phyloP scores from a whole-genome alignment of 306 rosid genomes.

The Trifolium repens region DNA sequence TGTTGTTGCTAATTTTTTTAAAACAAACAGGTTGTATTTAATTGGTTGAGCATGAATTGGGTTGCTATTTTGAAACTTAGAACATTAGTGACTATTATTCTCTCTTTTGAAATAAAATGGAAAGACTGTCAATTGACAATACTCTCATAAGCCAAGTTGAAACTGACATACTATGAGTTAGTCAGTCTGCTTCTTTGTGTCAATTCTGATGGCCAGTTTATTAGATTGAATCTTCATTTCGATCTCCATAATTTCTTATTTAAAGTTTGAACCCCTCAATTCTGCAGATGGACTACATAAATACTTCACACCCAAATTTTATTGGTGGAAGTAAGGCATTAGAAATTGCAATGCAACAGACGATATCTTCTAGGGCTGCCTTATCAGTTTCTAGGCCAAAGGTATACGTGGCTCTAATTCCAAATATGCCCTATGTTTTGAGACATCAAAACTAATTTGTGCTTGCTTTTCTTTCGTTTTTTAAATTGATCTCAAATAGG shows the following conservation, averaged over 20 bases:
- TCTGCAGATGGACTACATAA: slow-evolving; percentile 96
- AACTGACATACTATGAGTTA: slow-evolving; percentile 6
- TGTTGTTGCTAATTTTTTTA: background rate
- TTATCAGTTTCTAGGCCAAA: slow-evolving; percentile 68
- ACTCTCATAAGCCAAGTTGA: background rate
- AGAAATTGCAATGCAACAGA: slow-evolving; percentile 78
- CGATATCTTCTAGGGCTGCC: slow-evolving; percentile 72
- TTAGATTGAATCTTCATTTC: slow-evolving; percentile 27
- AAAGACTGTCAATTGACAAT: slow-evolving; percentile 2
- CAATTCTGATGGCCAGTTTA: slow-evolving; percentile 29
- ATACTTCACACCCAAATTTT: slow-evolving; percentile 97
- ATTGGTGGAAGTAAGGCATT: slow-evolving; percentile 96
- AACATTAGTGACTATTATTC: slow-evolving; percentile 2
- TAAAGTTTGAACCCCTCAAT: slow-evolving; percentile 30
- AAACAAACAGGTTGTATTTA: background rate
- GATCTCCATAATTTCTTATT: slow-evolving; percentile 10
- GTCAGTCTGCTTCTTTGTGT: background rate
- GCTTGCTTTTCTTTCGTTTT: background rate
- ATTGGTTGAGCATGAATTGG: slow-evolving; percentile 25
- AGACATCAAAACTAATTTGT: slow-evolving; percentile 5
- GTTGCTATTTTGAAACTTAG: slow-evolving; percentile 25
- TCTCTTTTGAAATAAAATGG: slow-evolving; percentile 21
- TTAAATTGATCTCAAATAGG: slow-evolving; percentile 53
- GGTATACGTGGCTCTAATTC: slow-evolving; percentile 50
- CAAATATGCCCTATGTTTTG: slow-evolving; percentile 24